Conservation (phyloP, 768 basidiomycete species). For the Exidia glandulosa region DNA sequence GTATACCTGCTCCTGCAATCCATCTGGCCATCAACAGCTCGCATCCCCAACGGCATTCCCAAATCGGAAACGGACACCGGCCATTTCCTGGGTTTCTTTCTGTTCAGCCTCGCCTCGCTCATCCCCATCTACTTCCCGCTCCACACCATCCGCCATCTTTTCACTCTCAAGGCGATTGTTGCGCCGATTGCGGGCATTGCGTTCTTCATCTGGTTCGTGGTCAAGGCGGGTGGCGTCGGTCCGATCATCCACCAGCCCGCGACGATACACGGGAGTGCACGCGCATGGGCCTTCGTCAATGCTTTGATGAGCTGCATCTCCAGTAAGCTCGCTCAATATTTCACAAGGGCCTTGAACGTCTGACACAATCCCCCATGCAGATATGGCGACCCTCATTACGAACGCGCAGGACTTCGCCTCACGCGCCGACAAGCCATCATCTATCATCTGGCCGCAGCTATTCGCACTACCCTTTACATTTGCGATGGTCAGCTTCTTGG, state of each 20-base stretch:
- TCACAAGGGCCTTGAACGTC: neutral
- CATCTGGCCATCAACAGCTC: conserved; percentile 57
- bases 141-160: conserved; percentile 71
- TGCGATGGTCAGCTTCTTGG: conserved; percentile 65
- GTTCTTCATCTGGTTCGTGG: conserved; percentile 71
- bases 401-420: conserved; percentile 67
- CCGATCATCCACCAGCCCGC: conserved; percentile 59
- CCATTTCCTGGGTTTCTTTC: conserved; percentile 43
- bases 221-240: conserved; percentile 67
- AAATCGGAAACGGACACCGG: neutral
- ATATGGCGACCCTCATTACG: conserved; percentile 20
- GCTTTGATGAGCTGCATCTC: conserved; percentile 69
- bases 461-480: conserved; percentile 64
- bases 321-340: conserved; percentile 55
- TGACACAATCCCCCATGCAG: neutral
- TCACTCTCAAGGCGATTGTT: conserved; percentile 67
- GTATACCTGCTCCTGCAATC: conserved; percentile 62
- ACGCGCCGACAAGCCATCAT: conserved; percentile 37
- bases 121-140: conserved; percentile 77
- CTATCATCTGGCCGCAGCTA: conserved; percentile 52
- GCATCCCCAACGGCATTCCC: conserved; percentile 46
- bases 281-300: conserved; percentile 67
- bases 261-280: conserved; percentile 49
- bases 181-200: conserved; percentile 57
- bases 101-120: conserved; percentile 75